Conservation (phyloP, 2,329 filamentous ascomycete genomes). For the Fusarium kyushuense region DNA sequence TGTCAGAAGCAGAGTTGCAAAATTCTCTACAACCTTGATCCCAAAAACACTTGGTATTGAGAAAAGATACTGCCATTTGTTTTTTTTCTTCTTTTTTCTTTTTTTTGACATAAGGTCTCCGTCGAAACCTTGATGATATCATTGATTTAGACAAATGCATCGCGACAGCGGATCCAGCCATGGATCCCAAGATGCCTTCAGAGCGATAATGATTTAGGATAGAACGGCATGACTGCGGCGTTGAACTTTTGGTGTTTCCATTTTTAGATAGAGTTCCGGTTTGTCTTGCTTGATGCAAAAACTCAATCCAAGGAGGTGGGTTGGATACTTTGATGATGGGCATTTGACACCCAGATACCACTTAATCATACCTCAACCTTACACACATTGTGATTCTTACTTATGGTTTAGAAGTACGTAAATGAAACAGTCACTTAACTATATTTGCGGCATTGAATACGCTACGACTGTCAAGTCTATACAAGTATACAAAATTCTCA, state of each 20-base stretch:
- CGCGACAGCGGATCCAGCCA: conserved; percentile 12
- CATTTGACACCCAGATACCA: conserved; percentile 41
- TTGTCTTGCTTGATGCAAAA: neutral
- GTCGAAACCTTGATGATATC: neutral
- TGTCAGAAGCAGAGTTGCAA: conserved; percentile 70
- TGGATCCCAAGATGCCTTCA: conserved; percentile 23
- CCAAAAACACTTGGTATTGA: conserved; percentile 63
- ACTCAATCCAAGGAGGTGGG: neutral
- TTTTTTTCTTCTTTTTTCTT: too few relatives aligned
- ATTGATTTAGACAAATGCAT: neutral
- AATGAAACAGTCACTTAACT: neutral
- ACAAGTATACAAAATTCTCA: too few relatives aligned
- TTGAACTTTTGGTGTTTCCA: conserved; percentile 19
- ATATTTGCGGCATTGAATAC: neutral
- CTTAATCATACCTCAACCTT: conserved; percentile 18
- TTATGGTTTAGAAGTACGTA: conserved; percentile 5
- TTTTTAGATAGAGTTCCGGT: conserved; percentile 17
- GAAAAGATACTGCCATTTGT: neutral
- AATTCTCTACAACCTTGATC: conserved; percentile 67
- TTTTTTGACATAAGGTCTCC: neutral
- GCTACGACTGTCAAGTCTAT: neutral
- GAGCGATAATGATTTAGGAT: conserved; percentile 15
- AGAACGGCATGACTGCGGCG: conserved; percentile 37
- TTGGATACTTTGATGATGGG: conserved; percentile 28
- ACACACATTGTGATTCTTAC: conserved; percentile 11